These are phyloP conservation scores for Oryza meyeriana DNA, from an alignment of 176 grass and related monocot genomes.

Conservation along the genomic window DNA sequence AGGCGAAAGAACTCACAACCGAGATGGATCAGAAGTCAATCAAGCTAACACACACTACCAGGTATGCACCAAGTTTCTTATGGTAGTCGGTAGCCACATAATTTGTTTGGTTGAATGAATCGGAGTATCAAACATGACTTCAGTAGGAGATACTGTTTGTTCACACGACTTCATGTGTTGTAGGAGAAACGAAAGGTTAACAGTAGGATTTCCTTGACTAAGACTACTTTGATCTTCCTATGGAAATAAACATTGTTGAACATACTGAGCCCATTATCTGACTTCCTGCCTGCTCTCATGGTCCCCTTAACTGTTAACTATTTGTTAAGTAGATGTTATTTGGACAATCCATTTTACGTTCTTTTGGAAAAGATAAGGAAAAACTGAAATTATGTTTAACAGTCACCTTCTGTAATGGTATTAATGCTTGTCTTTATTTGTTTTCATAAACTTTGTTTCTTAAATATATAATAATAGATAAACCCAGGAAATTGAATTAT, in stretches of 20 bases:
- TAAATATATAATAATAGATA: not conserved
- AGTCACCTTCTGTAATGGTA: not conserved
- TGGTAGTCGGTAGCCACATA: not conserved
- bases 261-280: not conserved
- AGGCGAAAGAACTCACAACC: slow-evolving; percentile 4
- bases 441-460: not conserved
- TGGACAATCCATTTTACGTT: not conserved
- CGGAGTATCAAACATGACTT: not conserved
- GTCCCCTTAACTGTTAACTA: not conserved
- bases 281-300: not conserved
- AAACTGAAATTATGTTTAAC: not conserved
- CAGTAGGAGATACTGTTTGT: not conserved
- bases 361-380: not conserved
- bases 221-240: not conserved
- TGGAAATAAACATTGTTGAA: not conserved
- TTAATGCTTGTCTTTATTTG: slow-evolving; percentile 1
- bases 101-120: slow-evolving; percentile 12
- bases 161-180: not conserved
- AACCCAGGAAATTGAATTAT: not conserved
- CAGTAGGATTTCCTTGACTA: slow-evolving; percentile 13
- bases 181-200: not conserved
- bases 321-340: not conserved
- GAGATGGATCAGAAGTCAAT: slow-evolving; percentile 22
- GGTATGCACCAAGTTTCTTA: slow-evolving; percentile 31
- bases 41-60: slow-evolving; percentile 35